Evolutionary conservation across 2,329 filamentous ascomycete genomes (phyloP).

Genomic region (Fulvia fulva): DNA sequence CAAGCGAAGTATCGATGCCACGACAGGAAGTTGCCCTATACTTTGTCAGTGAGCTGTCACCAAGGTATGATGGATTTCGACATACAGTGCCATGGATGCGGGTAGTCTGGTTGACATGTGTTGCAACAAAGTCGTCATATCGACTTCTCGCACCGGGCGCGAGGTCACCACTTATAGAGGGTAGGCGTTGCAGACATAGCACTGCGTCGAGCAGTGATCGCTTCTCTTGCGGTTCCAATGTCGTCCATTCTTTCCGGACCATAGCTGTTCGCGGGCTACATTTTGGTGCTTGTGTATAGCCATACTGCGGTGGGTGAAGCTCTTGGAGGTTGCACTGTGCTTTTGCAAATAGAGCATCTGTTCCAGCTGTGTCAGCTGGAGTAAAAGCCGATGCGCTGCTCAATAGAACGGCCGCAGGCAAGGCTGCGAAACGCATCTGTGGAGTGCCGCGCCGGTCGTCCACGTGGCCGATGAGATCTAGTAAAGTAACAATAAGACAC

Average conservation of each 20-base stretch:
- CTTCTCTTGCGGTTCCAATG: conserved; percentile 24
- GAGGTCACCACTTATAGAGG: conserved; percentile 22
- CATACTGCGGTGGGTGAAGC: neutral
- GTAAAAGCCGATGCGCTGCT: neutral
- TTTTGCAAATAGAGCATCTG: neutral
- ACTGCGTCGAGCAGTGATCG: conserved; percentile 31
- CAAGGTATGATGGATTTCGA: neutral
- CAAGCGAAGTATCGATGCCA: conserved; percentile 45
- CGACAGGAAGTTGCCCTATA: conserved; percentile 29
- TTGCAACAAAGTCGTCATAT: conserved; percentile 21
- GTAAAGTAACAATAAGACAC: neutral
- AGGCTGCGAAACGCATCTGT: neutral
- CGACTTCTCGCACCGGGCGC: conserved; percentile 28
- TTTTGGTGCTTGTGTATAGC: neutral
- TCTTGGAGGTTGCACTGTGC: neutral
- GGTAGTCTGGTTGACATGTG: conserved; percentile 32
- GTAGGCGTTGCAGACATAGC: conserved; percentile 27
- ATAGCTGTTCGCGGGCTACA: conserved; percentile 31
- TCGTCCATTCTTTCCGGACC: conserved; percentile 43
- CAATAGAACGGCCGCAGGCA: neutral
- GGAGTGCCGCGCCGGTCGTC: no score
- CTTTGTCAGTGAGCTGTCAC: no score
- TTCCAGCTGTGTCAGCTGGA: conserved; percentile 4
- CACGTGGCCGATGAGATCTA: neutral
- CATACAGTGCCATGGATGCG: conserved; percentile 7